A percentile compares a stretch with the other conserved stretches of the same genome.
Conservation (phyloP, 2,329 filamentous ascomycete species). For the Sordariomycetes sp. region DNA sequence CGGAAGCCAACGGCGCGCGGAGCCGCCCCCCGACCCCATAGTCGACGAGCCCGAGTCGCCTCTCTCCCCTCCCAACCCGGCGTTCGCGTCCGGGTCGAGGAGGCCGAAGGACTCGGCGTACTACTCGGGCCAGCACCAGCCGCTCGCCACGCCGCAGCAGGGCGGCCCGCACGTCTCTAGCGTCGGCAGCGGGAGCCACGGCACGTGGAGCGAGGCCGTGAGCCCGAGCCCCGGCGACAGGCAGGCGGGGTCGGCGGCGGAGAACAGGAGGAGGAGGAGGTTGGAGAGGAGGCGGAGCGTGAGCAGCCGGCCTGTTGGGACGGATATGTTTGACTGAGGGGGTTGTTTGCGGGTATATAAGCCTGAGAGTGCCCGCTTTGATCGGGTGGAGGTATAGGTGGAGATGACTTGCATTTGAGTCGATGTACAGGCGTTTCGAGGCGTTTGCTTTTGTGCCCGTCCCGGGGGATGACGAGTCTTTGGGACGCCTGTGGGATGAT, state of each 20-base stretch:
- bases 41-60: conserved; percentile 29
- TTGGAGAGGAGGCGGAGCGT: conserved; percentile 38
- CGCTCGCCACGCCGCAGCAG: conserved; percentile 24
- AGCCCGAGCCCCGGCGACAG: conserved; percentile 32
- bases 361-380: neutral
- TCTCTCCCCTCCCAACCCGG: conserved; percentile 44
- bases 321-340: conserved; percentile 26
- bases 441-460: neutral
- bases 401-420: neutral
- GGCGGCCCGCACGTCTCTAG: conserved; percentile 33
- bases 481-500: neutral
- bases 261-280: conserved; percentile 44
- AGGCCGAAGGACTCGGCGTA: conserved; percentile 50
- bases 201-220: conserved; percentile 39
- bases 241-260: conserved; percentile 26
- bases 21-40: conserved; percentile 33
- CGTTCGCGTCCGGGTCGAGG: conserved; percentile 40
- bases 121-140: conserved; percentile 39
- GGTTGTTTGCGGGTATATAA: neutral
- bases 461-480: neutral
- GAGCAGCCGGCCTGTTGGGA: conserved; percentile 19
- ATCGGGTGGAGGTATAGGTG: neutral
- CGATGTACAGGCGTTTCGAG: neutral
- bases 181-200: conserved; percentile 36
- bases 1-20: conserved; percentile 33